Evolutionary conservation across 345 rosid species (phyloP), one percentile per base, ranked within the genome.

Genomic region (Streptanthus diversifolius): DNA sequence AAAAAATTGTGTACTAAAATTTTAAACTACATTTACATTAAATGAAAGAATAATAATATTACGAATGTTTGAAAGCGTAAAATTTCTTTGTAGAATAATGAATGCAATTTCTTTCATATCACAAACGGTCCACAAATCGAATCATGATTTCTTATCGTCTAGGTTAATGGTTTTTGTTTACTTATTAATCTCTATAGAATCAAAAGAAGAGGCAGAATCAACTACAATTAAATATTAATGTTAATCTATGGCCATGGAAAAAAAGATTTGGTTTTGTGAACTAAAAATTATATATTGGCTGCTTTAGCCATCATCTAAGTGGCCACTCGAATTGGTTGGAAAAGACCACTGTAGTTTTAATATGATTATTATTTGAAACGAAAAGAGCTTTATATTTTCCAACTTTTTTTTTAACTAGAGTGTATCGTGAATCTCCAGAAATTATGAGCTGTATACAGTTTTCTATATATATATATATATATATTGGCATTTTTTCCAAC

Each of bases 261-360:
- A 37, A 47, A 37, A 55, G 45, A 36, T 63, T 63, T 63, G 47
- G 52, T 70, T 36, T 63, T 29, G 66, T 45, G 54, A 70, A 63
- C 24, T 45, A 63, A 70, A 55, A 54, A 70, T 45, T 25, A 47
- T 55, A 45, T 29, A 48, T 56, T 64, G 66, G 67, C 60, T 64
- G 60, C 66, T 70, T 77, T 77, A 63, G 37, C 55, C 65, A 64
- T 48, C 54, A 39, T 70, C 72, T 77, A 56, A 70, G 71, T 70
- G 75, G 62, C 76, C 80, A 77, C 68, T 77, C 71, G 68, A 77
- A 77, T 77, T 71, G 70, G 76, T 77, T 77, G 80, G 80, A 65
- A 77, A 77, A 77, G 72, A 77, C 61, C 76, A 77, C 53, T 77
- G 55, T 62, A 15, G 52, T 69, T 43, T 9, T 53, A 62, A 54